Evolutionary conservation across 2,329 filamentous ascomycete species (phyloP), one percentile per base, ranked within the genome.

Genomic region (Beauveria asiatica): DNA sequence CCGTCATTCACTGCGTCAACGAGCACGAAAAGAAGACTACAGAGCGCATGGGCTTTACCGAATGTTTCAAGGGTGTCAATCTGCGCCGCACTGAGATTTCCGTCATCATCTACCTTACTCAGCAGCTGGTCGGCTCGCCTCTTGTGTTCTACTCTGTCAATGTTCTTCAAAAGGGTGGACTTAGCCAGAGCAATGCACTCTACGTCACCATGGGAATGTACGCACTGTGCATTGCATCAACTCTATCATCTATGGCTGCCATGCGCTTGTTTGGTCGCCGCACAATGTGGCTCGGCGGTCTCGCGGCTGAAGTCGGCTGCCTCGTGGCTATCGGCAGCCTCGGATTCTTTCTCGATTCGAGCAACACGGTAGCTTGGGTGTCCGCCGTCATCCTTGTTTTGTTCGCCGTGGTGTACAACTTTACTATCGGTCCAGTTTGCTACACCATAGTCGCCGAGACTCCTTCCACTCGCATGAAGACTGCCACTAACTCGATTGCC

Each of bases 61-160:
- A 74, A 46, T 74, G 71, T 60, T 73, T 73, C 63, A 65, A 62
- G 23, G 69, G 69, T 17, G 64, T 62, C 30, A 70, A 75, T 56
- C 62, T 65, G 17, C 70, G 72, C 30, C 68, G 73, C 42, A 75
- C 73, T 6, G 73, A 74, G 64, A 73, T 75, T 39, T 69, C 71
- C 42, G 69, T 72, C 67, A 79, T 81, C 74, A 76, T 77, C 19
- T 82, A 78, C 76, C 76, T 78, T 0, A 80, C 80, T 16, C 80
- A 83, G 63, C 81, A 80, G 61, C 69, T 81, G 2, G 77, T 78
- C 60, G 79, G 80, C 49, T 78, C 78, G 59, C 76, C 78, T 2
- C 80, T 83, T 66, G 79, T 79, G 27, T 75, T 76, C 56, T 83
- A 80, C 65, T 79, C 78, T 2, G 79, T 79, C 10, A 81, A 82